Evolutionary conservation across 179 eudicot genomes (phyloP).

Genomic region (Spergularia azorica): DNA sequence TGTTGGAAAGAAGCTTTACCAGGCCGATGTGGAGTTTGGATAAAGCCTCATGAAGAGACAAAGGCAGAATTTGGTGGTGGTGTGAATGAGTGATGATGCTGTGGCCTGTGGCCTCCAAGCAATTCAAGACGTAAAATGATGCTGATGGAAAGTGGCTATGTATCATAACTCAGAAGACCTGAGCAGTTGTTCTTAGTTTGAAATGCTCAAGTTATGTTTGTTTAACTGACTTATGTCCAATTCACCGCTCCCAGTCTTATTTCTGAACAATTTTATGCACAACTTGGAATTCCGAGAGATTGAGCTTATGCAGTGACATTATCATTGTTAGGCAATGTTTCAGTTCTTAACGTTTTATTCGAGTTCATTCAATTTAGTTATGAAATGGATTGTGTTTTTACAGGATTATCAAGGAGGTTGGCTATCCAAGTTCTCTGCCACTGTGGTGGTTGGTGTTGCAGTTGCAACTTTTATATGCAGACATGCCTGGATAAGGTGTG

Average conservation of each 20-base stretch:
- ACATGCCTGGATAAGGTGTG: conserved; percentile 45
- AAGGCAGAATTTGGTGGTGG: no score
- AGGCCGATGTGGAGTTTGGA: background rate
- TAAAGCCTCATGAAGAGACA: background rate
- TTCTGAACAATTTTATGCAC: background rate
- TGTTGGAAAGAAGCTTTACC: background rate
- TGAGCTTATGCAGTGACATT: background rate
- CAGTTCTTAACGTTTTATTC: background rate
- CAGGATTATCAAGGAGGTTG: conserved; percentile 48
- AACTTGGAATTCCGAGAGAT: background rate
- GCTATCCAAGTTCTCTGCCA: conserved; percentile 46
- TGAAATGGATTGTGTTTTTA: conserved; percentile 11
- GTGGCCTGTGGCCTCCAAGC: background rate
- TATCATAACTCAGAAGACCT: background rate
- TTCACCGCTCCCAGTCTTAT: background rate
- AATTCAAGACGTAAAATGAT: background rate
- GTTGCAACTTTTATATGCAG: conserved; percentile 51
- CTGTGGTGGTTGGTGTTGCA: conserved; percentile 47
- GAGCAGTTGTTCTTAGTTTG: conserved; percentile 1
- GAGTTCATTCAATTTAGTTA: background rate
- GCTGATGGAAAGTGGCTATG: background rate
- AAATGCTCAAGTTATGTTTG: background rate
- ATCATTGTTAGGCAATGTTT: background rate
- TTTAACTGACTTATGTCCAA: background rate
- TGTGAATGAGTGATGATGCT: background rate